These are phyloP conservation scores for Aurinia saxatilis DNA, from an alignment of 345 rosid genomes.

Conservation along the genomic window DNA sequence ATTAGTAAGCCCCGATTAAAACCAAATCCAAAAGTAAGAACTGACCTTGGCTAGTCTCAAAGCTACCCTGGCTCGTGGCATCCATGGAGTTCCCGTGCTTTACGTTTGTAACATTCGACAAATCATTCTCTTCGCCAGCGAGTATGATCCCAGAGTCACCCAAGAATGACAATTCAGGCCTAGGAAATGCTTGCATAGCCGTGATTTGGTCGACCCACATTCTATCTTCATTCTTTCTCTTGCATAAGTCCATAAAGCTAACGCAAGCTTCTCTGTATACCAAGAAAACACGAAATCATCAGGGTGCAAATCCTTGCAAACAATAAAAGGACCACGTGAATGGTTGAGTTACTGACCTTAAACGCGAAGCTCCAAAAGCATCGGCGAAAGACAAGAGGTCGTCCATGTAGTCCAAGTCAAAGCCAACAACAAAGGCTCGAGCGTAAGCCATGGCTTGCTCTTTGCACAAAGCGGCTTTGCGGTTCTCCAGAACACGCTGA, in stretches of 20 bases:
- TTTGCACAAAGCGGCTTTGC: constrained; percentile 73
- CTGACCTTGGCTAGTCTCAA: constrained; percentile 59
- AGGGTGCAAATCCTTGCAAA: not conserved
- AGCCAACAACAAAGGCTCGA: constrained; percentile 86
- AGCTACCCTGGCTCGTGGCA: constrained; percentile 48
- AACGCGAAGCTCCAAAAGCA: constrained; percentile 91
- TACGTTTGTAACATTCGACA: constrained; percentile 26
- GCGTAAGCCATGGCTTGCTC: constrained; percentile 99
- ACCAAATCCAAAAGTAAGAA: too few relatives aligned
- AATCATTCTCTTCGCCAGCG: constrained; percentile 62
- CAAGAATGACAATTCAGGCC: constrained; percentile 64
- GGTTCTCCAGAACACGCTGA: constrained; percentile 73
- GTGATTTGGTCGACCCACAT: constrained; percentile 93
- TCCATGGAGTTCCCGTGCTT: constrained; percentile 43
- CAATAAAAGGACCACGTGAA: not conserved
- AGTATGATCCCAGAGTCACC: constrained; percentile 77
- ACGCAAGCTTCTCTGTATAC: constrained; percentile 81
- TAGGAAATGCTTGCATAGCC: constrained; percentile 76
- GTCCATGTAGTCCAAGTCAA: constrained; percentile 57
- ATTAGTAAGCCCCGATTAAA: not conserved
- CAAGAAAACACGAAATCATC: not conserved
- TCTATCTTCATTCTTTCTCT: constrained; percentile 89
- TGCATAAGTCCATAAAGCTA: constrained; percentile 81
- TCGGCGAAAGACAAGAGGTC: constrained; percentile 79
- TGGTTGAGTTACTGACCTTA: constrained; percentile 44